Evolutionary conservation across 441 rosid species (phyloP), one percentile per base, ranked within the genome.

Genomic region (Flueggea neowawraea): DNA sequence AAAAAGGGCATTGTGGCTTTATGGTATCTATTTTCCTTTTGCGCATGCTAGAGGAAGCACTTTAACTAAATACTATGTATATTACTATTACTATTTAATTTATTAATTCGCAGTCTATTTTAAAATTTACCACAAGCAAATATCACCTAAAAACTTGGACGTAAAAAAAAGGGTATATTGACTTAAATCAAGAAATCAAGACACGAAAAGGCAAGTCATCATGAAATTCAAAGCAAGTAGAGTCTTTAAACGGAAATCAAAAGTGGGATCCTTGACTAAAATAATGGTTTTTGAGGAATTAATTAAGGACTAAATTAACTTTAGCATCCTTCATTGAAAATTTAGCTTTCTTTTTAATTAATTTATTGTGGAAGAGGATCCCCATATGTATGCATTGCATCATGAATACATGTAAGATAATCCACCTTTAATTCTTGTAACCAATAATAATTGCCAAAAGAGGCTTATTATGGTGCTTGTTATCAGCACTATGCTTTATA

Each of bases 221-320:
- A 61, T 68, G 36, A 68, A 66, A 52, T 62, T 61, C 73, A 65
- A 73, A 61, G 70, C 3, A 61, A 61, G 60, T 2, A 56, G 73
- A 61, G 73, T 61, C 43, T 55, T 39, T 60, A 10, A 63, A 15
- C 57, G 45, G 47, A n/a, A 64, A 59, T 64, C 45, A 55, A 28
- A n/a, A n/a, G n/a, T n/a, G n/a, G n/a, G n/a, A n/a, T n/a, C n/a
- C n/a, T n/a, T n/a, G 16, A 41, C n/a, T 60, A 59, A 41, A 61
- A 6, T 43, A 41, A 39, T 41, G 14, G 41, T 10, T n/a, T 32
- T n/a, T 32, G 6, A 3, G 12, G 51, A 48, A 43, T 55, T 12
- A 55, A 31, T 4, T 13, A 48, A 47, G 16, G 5, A 4, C 1
- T 43, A 43, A 43, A 43, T 22, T 22, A 22, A 22, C 45, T 43